These are phyloP conservation scores for Thermoascus crustaceus DNA, from an alignment of 2,329 filamentous ascomycete genomes.

Conservation along the genomic window DNA sequence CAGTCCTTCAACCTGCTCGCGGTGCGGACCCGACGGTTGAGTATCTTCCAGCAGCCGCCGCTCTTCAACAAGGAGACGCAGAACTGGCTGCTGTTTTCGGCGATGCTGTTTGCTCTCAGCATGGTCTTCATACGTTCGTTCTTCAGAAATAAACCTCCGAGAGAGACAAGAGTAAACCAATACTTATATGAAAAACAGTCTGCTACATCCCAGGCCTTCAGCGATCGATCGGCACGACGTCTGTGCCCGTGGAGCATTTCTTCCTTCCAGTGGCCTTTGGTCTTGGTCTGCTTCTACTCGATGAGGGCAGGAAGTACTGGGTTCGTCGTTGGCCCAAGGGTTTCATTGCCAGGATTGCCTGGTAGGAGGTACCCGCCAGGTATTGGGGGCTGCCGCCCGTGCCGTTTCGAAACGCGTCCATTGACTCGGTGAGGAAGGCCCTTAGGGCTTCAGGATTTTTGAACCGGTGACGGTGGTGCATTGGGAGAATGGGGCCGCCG, in stretches of 20 bases:
- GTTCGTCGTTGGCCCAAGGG: conserved; percentile 54
- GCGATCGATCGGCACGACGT: conserved; percentile 49
- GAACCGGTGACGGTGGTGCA: no score
- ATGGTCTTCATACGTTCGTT: conserved; percentile 60
- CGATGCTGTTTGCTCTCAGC: conserved; percentile 59
- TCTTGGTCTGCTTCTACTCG: conserved; percentile 53
- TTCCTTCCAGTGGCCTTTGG: conserved; percentile 70
- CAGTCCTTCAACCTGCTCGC: conserved; percentile 63
- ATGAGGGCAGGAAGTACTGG: conserved; percentile 58
- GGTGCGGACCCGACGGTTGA: conserved; percentile 56
- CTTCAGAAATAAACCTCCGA: no score
- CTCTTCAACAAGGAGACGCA: conserved; percentile 55
- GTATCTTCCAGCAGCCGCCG: conserved; percentile 65
- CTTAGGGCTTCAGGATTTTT: no score
- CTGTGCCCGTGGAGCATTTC: conserved; percentile 64
- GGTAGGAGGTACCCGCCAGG: no score
- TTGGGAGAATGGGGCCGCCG: no score
- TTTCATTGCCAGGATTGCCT: conserved; percentile 53
- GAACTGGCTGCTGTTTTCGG: conserved; percentile 62
- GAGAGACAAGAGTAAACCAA: no score
- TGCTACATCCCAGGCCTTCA: conserved; percentile 60
- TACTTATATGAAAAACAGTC: conserved; percentile 15
- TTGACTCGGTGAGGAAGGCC: no score
- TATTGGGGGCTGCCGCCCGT: no score
- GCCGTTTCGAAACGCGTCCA: no score